Base-by-base conservation (phyloP, 2,329 filamentous ascomycete genomes). In the Monosporascus sp. region DNA sequence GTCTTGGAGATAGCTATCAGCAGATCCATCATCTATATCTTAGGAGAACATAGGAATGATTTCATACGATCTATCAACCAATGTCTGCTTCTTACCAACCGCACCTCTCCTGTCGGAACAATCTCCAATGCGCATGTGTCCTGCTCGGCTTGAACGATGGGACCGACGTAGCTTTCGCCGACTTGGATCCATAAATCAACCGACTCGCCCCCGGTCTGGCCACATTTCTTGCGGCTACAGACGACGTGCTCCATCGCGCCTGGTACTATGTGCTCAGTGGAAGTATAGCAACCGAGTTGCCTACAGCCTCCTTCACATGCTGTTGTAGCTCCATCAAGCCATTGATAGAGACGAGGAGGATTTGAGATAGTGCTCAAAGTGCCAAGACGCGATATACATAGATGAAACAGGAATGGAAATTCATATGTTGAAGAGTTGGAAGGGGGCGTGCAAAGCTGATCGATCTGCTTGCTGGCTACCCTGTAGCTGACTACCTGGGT, bases 131-230 rank as follows among this genome's bases (percentile, higher is more conserved):
- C 8, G 17, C 17, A 19, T 7, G 17, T 40, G 11, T 56, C 54
- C 41, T 61, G 52, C 3, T 60, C 58, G 3, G 63, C 41, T 22
- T 64, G 55, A 5, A 70, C 53, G 11, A 69, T 59, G 5, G 72
- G 73, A n/a, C 69, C 72, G 50, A 72, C 67, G 53, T 74, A 73
- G 22, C 65, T 67, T 47, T 71, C 72, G 43, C 70, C 72, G 34
- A 76, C 66, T 55, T 73, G 66, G 2, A 59, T 69, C 73, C 73
- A 76, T 7, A 69, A 43, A 40, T 76, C 76, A 52, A 61, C 38
- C 47, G 72, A 66, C 6, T 59, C 51, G 7, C 59, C 55, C 24
- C 69, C 60, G 54, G 66, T 71, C 31, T 61, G 61, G 50, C 63
- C 60, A 62, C 74, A 76, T 53, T 66, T 52, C 24, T 44, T 50